These are phyloP conservation scores for Hypoxylon sp. DNA, from an alignment of 2,329 filamentous ascomycete genomes.

Conservation along the genomic window DNA sequence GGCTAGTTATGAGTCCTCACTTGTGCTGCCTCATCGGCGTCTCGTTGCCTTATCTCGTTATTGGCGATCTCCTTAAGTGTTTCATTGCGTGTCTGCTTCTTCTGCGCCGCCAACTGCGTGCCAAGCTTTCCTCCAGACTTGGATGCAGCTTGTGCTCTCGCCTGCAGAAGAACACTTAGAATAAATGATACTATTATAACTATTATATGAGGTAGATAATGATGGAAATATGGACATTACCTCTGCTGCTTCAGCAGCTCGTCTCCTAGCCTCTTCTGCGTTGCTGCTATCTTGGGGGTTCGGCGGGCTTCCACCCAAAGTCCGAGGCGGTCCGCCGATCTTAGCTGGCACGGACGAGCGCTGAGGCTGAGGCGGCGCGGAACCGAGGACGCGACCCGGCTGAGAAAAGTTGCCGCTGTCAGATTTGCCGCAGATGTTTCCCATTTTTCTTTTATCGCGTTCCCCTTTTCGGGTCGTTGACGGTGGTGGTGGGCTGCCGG, in stretches of 20 bases:
- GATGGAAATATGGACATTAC: slow-evolving; percentile 62
- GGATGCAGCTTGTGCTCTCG: slow-evolving; percentile 72
- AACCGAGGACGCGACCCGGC: slow-evolving; percentile 80
- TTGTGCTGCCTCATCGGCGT: slow-evolving; percentile 75
- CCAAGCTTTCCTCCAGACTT: slow-evolving; percentile 78
- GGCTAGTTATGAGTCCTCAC: slow-evolving; percentile 70
- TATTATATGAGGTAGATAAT: neutral
- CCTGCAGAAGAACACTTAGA: slow-evolving; percentile 61
- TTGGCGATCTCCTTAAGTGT: slow-evolving; percentile 78
- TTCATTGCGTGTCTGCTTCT: slow-evolving; percentile 78
- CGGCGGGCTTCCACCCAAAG: slow-evolving; percentile 69
- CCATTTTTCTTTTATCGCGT: slow-evolving; percentile 74
- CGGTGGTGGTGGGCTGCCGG: neutral
- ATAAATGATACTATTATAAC: neutral
- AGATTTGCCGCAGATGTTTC: slow-evolving; percentile 86
- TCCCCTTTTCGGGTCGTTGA: slow-evolving; percentile 3
- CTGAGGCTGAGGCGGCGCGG: slow-evolving; percentile 64
- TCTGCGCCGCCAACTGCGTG: slow-evolving; percentile 80
- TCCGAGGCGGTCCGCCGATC: slow-evolving; percentile 72
- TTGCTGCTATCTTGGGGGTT: slow-evolving; percentile 39
- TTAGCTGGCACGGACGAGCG: slow-evolving; percentile 67
- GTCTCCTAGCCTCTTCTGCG: slow-evolving; percentile 74
- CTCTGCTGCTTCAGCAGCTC: slow-evolving; percentile 87
- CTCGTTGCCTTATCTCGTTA: slow-evolving; percentile 74
- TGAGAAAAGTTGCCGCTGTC: slow-evolving; percentile 77